These are phyloP conservation scores for Hymenoscyphus fructigenus DNA, from an alignment of 2,329 filamentous ascomycete genomes.

Conservation along the genomic window DNA sequence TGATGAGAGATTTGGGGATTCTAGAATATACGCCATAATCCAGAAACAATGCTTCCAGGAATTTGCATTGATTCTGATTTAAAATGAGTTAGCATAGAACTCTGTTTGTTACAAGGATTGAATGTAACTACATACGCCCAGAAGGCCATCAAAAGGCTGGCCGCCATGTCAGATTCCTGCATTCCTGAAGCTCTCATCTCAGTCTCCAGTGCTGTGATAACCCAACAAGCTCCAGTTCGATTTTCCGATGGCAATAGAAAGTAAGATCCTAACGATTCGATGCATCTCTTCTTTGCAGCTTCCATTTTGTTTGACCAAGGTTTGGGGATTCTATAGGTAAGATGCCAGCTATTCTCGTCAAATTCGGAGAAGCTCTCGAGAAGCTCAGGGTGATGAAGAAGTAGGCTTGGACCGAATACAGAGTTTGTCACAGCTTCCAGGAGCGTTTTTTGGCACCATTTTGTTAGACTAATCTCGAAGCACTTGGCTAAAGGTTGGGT, in stretches of 20 bases:
- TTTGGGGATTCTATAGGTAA: conserved; percentile 6
- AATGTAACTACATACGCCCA: background rate
- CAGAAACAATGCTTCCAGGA: conserved; percentile 12
- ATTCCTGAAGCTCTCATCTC: conserved; percentile 5
- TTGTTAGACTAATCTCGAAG: too few species aligned
- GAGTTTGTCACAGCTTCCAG: too few species aligned
- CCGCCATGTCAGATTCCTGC: background rate
- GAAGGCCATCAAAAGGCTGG: background rate
- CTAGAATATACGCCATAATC: conserved; percentile 12
- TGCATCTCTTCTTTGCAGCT: background rate
- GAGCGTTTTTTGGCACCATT: too few species aligned
- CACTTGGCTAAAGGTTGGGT: too few species aligned
- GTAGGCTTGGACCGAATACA: background rate
- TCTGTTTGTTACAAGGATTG: background rate
- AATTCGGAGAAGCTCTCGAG: conserved; percentile 8
- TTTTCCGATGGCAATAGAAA: conserved; percentile 1
- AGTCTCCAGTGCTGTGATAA: conserved; percentile 7
- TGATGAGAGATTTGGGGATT: background rate
- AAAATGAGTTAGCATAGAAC: background rate
- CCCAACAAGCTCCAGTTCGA: background rate
- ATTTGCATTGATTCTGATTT: conserved; percentile 12
- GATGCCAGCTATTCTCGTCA: conserved; percentile 11
- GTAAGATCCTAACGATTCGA: conserved; percentile 3
- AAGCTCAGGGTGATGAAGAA: conserved; percentile 5
- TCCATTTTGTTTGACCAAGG: background rate